Conservation (phyloP, 495 filamentous ascomycete species). For the Cercophora sp. region DNA sequence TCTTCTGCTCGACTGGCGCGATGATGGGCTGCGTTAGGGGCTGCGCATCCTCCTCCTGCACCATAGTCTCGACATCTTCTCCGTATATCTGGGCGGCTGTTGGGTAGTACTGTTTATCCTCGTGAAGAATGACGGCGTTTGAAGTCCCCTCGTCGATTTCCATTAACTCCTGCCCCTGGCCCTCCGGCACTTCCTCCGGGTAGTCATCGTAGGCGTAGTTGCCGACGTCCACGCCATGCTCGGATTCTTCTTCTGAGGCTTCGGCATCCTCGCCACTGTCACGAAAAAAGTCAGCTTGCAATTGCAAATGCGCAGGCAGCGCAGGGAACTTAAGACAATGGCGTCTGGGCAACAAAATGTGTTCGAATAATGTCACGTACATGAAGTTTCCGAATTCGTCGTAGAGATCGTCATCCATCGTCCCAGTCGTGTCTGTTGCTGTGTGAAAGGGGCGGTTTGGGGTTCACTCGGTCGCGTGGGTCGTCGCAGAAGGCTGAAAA, state of each 20-base stretch:
- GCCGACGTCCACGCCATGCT: constrained; percentile 66
- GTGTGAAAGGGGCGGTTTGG: background rate
- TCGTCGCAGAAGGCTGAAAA: constrained; percentile 11
- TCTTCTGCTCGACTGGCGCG: constrained; percentile 87
- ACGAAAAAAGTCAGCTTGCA: constrained; percentile 7
- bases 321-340: background rate
- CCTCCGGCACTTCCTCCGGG: constrained; percentile 57
- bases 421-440: constrained; percentile 6
- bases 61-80: constrained; percentile 86
- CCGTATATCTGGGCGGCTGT: constrained; percentile 94
- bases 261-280: constrained; percentile 66
- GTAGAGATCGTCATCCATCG: constrained; percentile 36
- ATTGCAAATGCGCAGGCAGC: background rate
- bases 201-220: constrained; percentile 80
- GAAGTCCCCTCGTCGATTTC: constrained; percentile 95
- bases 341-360: background rate
- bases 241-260: constrained; percentile 82
- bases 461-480: constrained; percentile 2
- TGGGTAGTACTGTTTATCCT: constrained; percentile 99
- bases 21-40: constrained; percentile 89
- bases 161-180: constrained; percentile 81
- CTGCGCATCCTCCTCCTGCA: constrained; percentile 96
- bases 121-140: constrained; percentile 92
- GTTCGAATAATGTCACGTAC: constrained; percentile 11
- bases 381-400: constrained; percentile 40